Base-by-base conservation (phyloP, 345 rosid species). In the Boechera stricta region DNA sequence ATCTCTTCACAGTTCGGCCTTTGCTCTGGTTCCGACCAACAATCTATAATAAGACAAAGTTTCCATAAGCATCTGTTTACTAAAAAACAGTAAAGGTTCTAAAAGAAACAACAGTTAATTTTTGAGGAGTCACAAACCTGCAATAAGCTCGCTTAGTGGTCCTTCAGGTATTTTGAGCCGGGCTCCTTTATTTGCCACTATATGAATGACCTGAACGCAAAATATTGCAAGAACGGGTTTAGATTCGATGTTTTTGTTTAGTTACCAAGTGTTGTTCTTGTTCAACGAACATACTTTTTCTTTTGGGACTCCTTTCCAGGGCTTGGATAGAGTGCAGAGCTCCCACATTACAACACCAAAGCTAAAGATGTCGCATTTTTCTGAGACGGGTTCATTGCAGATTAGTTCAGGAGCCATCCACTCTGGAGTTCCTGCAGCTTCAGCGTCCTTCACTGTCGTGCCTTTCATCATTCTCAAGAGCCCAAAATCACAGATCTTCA, bases 341-440 rank as follows among this genome's bases (percentile, higher is more conserved):
- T 94, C 98, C 98, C 98, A 94, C 88, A 92, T 92, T 71, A 94
- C 84, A 33, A 94, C 97, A 49, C 98, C 98, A 21, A 94, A 86
- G 83, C 98, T 94, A 83, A 89, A 94, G 77, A 94, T 92, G 72
- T 94, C 98, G 8, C 91, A 88, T 80, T 94, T 94, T 78, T 90
- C 95, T 2, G 95, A 83, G 79, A 90, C 85, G 29, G 87, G 86
- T 44, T 90, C 94, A 32, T 85, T 90, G 4, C 94, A 90, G 56
- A 87, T 83, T 33, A 92, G 92, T 75, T 94, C 98, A 26, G 98
- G 98, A 69, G 95, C 98, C 91, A 94, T 87, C 92, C 92, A 94
- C 76, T 88, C 89, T 4, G 95, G 97, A 41, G 97, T 92, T 83
- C 98, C 98, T 5, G 94, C 96, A 65, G 95, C 84, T 47, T 87